Base-by-base conservation (phyloP, 345 rosid species). In the Microthlaspi erraticum region DNA sequence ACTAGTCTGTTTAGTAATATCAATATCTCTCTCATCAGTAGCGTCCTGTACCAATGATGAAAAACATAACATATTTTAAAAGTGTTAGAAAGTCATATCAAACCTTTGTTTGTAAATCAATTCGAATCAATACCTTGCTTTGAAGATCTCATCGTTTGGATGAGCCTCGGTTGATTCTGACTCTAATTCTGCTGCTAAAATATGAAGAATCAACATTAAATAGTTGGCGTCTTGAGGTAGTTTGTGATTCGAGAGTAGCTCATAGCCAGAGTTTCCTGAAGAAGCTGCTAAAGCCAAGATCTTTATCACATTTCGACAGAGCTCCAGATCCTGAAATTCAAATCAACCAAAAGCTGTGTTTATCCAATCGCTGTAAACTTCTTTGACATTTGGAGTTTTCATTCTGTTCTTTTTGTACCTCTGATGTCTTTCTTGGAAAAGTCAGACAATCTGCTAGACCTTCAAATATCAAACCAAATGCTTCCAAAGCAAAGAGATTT, bases 1-100 rank as follows among this genome's bases (percentile, higher is more conserved):
- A 83, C 91, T 2, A 88, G 90, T 66, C 99, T 78, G 64, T 94
- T 89, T 6, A 91, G 92, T 75, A 91, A 62, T 78, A 91, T 94
- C 70, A 91, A 49, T 52, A 81, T 81, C 79, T 94, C 99, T 64
- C 97, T 83, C 54, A 89, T 83, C 81, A 89, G 74, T 63, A 79
- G 64, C 3, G 82, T 82, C 92, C 97, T 94, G 68, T 66, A 41
- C 9, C 53, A 13, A 32, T 17, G n/a, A 26, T 26, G 29, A 5
- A 50, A 31, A 23, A 53, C 41, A 2, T 51, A 19, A 7, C 12
- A 9, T 2, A 50, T 11, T 34, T 44, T 9, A 7, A 5, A 46
- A 14, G 37, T 23, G 18, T 26, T 37, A 8, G 26, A 5, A 37
- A 19, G 34, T 60, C 1, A 41, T 38, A 57, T 17, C 49, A 17